Base-by-base conservation (phyloP, 345 rosid genomes). In the Litchi chinensis region DNA sequence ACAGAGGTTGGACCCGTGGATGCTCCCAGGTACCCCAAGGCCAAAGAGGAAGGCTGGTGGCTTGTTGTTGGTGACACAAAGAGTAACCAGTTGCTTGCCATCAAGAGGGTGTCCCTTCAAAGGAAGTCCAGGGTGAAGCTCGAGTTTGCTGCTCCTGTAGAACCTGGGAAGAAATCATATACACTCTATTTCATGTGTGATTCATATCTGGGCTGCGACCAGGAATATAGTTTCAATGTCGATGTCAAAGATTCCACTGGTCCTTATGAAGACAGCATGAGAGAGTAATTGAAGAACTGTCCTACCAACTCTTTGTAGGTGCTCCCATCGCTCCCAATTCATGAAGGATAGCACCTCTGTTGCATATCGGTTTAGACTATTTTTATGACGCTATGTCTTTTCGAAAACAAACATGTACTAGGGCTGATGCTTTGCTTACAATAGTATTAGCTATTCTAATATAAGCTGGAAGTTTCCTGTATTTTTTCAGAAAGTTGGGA, bases 41-140 rank as follows among this genome's bases (percentile, higher is more conserved):
- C 90, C 68, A 93, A 93, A 83, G 97, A 95, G 82, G 99, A 95
- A 89, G 99, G 96, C 13, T 95, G 99, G 98, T 92, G 99, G 97
- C 92, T 95, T 10, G 98, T 93, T 6, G 89, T 95, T 5, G 98
- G 99, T 3, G 97, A 93, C 80, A 88, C 91, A 6, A 89, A 85
- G 87, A 90, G 87, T 63, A 92, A 93, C 85, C 93, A 90, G 85
- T 81, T 95, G 72, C 93, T 93, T 57, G 96, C 95, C n/a, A 91
- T 90, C 87, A 93, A 95, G 90, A 86, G 96, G 84, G 95, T 89
- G 50, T 88, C 96, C 13, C 87, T 95, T 77, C 97, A 87, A 79
- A 84, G 96, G 86, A 94, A 82, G 84, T 83, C 90, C 3, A 91
- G 88, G 85, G 93, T 91, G 71, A 90, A 92, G 89, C 92, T 95